These are phyloP conservation scores for Eurotiales sp. DNA, from an alignment of 2,329 filamentous ascomycete genomes.

Conservation along the genomic window DNA sequence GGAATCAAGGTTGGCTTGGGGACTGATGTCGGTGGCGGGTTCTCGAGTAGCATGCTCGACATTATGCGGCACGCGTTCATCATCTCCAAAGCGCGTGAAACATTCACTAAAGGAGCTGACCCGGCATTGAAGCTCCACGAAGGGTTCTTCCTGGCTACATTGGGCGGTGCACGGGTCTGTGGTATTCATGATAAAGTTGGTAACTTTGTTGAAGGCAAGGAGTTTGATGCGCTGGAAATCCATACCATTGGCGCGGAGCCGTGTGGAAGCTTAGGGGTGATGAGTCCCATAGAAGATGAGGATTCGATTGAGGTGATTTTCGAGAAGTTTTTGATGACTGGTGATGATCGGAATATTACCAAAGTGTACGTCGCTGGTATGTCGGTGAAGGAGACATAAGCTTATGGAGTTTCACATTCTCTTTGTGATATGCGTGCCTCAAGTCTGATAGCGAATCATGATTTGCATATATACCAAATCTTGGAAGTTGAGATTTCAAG, in stretches of 20 bases:
- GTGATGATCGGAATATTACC: slow-evolving; percentile 59
- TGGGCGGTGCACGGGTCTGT: slow-evolving; percentile 59
- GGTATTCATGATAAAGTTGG: slow-evolving; percentile 53
- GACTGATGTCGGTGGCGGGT: slow-evolving; percentile 63
- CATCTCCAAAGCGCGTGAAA: slow-evolving; percentile 37
- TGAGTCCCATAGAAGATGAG: slow-evolving; percentile 51
- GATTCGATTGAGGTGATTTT: slow-evolving; percentile 49
- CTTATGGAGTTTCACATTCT: too few relatives aligned
- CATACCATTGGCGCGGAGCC: slow-evolving; percentile 32
- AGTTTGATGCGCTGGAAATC: slow-evolving; percentile 58
- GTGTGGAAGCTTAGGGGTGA: slow-evolving; percentile 36
- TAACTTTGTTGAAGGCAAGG: slow-evolving; percentile 56
- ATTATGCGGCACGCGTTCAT: slow-evolving; percentile 52
- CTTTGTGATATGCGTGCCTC: too few relatives aligned
- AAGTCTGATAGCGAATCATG: neutral
- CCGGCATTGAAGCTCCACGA: slow-evolving; percentile 49
- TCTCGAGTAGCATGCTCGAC: slow-evolving; percentile 53
- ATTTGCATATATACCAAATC: neutral
- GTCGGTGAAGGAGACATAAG: slow-evolving; percentile 25
- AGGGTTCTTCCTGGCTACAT: slow-evolving; percentile 57
- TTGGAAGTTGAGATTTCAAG: too few relatives aligned
- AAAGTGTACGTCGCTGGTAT: slow-evolving; percentile 53
- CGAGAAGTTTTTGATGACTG: slow-evolving; percentile 64
- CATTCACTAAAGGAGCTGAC: slow-evolving; percentile 35
- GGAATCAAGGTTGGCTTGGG: slow-evolving; percentile 65